These are phyloP conservation scores for Gyrodon lividus DNA, from an alignment of 768 basidiomycete genomes.

Conservation along the genomic window DNA sequence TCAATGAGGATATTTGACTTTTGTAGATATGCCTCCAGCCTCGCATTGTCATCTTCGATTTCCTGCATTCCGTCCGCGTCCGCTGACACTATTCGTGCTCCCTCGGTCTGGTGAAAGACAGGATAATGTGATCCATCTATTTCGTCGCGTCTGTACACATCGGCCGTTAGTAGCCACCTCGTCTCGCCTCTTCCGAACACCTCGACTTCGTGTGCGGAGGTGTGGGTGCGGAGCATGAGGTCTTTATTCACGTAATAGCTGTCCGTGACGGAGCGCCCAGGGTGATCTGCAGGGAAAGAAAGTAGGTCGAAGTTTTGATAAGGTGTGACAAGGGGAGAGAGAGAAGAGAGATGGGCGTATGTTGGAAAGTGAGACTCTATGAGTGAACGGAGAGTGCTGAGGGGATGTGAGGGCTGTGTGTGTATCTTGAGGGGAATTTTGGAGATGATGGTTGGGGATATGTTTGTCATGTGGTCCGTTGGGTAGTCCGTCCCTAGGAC, in stretches of 20 bases:
- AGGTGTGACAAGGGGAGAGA: slow-evolving; percentile 88
- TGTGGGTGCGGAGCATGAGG: slow-evolving; percentile 95
- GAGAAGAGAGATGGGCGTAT: slow-evolving; percentile 69
- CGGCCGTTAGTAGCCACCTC: slow-evolving; percentile 89
- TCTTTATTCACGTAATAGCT: slow-evolving; percentile 93
- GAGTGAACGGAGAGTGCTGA: slow-evolving; percentile 78
- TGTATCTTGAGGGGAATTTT: slow-evolving; percentile 80
- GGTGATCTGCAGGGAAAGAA: slow-evolving; percentile 91
- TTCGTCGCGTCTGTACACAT: slow-evolving; percentile 97
- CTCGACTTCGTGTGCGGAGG: slow-evolving; percentile 97
- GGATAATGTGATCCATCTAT: slow-evolving; percentile 97
- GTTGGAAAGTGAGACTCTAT: slow-evolving; percentile 83
- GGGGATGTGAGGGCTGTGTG: slow-evolving; percentile 74
- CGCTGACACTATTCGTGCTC: slow-evolving; percentile 76
- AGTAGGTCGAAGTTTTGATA: slow-evolving; percentile 95
- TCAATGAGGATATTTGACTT: slow-evolving; percentile 81
- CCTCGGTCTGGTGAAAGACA: slow-evolving; percentile 98
- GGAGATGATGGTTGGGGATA: slow-evolving; percentile 79
- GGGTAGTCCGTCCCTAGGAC: slow-evolving; percentile 69
- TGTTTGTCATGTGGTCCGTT: slow-evolving; percentile 80
- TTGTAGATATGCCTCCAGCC: slow-evolving; percentile 57
- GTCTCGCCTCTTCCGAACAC: slow-evolving; percentile 74
- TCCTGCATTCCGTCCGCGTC: slow-evolving; percentile 56
- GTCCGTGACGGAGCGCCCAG: slow-evolving; percentile 86
- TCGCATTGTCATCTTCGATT: slow-evolving; percentile 69